These are phyloP conservation scores for Geranium rotundifolium DNA, from an alignment of 345 rosid genomes.

Conservation along the genomic window DNA sequence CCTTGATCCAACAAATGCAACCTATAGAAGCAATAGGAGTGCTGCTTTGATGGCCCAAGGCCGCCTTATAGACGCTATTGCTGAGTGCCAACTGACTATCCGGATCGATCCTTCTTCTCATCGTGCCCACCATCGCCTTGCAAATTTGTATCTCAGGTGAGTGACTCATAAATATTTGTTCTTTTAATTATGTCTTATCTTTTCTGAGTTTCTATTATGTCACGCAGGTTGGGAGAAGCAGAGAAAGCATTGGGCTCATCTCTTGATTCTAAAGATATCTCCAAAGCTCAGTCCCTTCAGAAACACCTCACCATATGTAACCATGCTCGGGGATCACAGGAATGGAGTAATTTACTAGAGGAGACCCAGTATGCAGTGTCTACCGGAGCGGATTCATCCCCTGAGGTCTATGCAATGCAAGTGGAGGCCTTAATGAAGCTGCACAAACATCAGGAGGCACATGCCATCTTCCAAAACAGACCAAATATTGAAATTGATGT, in stretches of 20 bases:
- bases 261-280: conserved; percentile 25
- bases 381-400: conserved; percentile 23
- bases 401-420: conserved; percentile 47
- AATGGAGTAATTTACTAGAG: conserved; percentile 40
- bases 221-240: conserved; percentile 50
- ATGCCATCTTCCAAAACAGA: conserved; percentile 28
- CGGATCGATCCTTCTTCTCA: conserved; percentile 48
- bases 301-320: conserved; percentile 31
- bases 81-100: conserved; percentile 63
- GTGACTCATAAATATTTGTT: no score
- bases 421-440: conserved; percentile 50
- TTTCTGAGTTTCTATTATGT: background rate
- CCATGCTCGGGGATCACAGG: conserved; percentile 29
- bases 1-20: conserved; percentile 51
- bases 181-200: background rate
- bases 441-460: conserved; percentile 51
- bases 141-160: conserved; percentile 46
- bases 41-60: conserved; percentile 84
- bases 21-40: conserved; percentile 62
- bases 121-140: conserved; percentile 68
- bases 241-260: conserved; percentile 40
- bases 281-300: conserved; percentile 34
- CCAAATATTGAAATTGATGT: conserved; percentile 29
- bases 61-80: conserved; percentile 57
- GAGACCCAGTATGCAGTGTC: conserved; percentile 54